Conservation (phyloP, 2,329 filamentous ascomycete genomes). For the Decorospora gaudefroyi region DNA sequence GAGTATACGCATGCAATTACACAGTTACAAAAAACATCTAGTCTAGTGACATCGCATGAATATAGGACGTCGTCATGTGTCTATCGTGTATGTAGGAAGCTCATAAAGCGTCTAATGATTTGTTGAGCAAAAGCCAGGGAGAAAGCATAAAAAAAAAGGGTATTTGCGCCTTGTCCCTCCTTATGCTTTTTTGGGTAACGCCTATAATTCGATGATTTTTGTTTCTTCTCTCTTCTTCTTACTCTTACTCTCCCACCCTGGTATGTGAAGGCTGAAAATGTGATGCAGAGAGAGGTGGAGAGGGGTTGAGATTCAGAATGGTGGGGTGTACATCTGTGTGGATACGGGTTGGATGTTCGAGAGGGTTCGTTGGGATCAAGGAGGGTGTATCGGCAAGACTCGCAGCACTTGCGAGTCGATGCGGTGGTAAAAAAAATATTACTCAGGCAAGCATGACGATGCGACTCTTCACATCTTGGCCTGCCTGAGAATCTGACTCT, state of each 20-base stretch:
- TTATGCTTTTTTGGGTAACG: constrained; percentile 14
- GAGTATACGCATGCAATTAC: not conserved
- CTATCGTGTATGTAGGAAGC: constrained; percentile 10
- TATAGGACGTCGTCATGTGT: constrained; percentile 6
- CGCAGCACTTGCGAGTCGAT: constrained; percentile 9
- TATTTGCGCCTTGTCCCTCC: constrained; percentile 15
- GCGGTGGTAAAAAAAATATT: too few species aligned
- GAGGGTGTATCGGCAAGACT: not conserved
- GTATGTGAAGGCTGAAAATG: constrained; percentile 2
- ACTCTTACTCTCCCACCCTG: not conserved
- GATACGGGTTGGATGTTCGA: not conserved
- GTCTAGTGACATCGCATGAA: constrained; percentile 1
- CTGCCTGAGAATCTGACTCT: constrained; percentile 38
- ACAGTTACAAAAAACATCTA: not conserved
- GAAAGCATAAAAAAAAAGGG: constrained; percentile 13
- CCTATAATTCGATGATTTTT: constrained; percentile 6
- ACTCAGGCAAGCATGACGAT: not conserved
- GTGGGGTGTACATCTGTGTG: not conserved
- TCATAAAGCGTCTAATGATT: not conserved
- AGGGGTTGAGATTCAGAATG: not conserved
- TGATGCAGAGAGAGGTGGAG: not conserved
- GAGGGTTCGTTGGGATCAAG: not conserved
- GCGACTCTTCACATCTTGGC: constrained; percentile 33
- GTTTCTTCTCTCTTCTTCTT: too few species aligned
- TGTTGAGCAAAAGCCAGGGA: too few species aligned